A percentile compares a stretch with the other conserved stretches of the same genome.
These are phyloP conservation scores for Eimeria praecox DNA, from an alignment of 169 alveolate genomes.

Conservation along the genomic window DNA sequence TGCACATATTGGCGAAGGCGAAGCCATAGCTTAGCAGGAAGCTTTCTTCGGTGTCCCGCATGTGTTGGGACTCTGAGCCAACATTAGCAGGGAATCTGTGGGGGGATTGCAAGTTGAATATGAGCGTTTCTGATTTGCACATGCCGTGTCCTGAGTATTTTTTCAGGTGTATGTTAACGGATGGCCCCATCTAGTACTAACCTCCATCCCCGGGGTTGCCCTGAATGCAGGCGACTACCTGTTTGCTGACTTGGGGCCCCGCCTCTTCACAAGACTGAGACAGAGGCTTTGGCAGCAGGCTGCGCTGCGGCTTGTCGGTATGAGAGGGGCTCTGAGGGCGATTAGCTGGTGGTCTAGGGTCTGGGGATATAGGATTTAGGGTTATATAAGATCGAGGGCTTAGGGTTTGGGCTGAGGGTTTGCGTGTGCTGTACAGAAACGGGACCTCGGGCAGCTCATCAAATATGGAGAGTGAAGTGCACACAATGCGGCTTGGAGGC, in stretches of 20 bases:
- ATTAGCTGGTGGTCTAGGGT: neutral
- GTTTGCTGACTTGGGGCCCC: conserved; percentile 75
- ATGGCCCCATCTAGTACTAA: conserved; percentile 78
- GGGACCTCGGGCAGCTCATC: conserved; percentile 48
- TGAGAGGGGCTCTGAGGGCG: neutral
- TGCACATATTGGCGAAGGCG: neutral
- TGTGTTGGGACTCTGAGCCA: neutral
- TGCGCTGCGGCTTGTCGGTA: conserved; percentile 61
- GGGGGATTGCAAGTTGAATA: neutral
- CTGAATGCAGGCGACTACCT: conserved; percentile 74
- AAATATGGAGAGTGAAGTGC: neutral
- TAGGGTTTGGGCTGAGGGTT: neutral
- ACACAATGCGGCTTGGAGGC: conserved; percentile 42
- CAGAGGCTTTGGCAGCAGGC: conserved; percentile 65
- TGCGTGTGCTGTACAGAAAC: conserved; percentile 17
- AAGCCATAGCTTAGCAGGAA: too few species aligned
- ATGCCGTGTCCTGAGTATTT: neutral
- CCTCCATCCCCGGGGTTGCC: conserved; percentile 75
- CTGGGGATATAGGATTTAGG: neutral
- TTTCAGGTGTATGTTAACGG: conserved; percentile 80
- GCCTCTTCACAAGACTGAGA: conserved; percentile 30
- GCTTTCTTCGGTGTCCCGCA: neutral
- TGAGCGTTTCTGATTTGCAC: neutral
- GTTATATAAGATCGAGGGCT: neutral
- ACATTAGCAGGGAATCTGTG: neutral